phyloP scores from a whole-genome alignment of 495 filamentous ascomycete species.

The Clohesyomyces aquaticus region DNA sequence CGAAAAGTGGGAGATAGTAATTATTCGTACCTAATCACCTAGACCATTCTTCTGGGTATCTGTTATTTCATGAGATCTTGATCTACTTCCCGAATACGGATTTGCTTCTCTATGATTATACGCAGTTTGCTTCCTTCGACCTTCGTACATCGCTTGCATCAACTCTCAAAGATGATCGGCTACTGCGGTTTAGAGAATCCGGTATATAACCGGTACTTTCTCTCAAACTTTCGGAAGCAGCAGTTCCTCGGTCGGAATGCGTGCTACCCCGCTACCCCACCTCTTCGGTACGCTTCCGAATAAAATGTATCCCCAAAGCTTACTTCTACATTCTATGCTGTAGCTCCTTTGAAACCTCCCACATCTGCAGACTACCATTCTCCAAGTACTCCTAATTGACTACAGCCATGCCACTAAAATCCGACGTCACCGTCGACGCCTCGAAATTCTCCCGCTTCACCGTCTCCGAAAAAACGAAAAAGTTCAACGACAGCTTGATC shows the following conservation, averaged over 20 bases:
- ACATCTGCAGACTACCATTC: not conserved
- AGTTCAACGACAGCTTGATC: constrained; percentile 47
- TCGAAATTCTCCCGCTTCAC: constrained; percentile 42
- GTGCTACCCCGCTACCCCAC: constrained; percentile 39
- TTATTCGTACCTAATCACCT: constrained; percentile 1
- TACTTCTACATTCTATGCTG: no score
- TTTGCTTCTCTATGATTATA: no score
- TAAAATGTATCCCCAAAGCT: not conserved
- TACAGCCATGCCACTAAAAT: constrained; percentile 40
- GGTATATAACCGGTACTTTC: constrained; percentile 10
- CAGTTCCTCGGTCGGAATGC: not conserved
- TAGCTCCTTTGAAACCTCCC: no score
- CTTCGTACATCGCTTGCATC: not conserved
- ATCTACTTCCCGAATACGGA: no score
- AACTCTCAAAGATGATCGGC: not conserved
- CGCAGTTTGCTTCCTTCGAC: not conserved
- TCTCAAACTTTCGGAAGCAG: not conserved
- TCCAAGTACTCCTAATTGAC: not conserved
- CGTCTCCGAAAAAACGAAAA: constrained; percentile 36
- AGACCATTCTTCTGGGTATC: not conserved
- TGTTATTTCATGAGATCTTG: not conserved
- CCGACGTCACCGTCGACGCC: constrained; percentile 41
- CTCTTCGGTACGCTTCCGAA: constrained; percentile 1
- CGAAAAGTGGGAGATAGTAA: constrained; percentile 26
- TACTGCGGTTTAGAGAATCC: constrained; percentile 12